phyloP scores from a whole-genome alignment of 78 protist species.

The Neovahlkampfia damariscottae region DNA sequence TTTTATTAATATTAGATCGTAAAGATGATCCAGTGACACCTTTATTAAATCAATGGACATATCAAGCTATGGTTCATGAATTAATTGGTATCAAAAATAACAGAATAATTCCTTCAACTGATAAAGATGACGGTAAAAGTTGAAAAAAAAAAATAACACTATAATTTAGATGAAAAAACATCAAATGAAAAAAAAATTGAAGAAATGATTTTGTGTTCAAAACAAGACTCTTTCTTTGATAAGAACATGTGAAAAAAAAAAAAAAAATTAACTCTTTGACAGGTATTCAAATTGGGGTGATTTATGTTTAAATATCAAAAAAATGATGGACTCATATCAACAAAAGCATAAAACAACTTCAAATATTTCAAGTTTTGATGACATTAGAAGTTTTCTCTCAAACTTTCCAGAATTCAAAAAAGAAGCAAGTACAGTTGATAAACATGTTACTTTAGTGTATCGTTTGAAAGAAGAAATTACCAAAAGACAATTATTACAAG shows the following conservation, averaged over 20 bases:
- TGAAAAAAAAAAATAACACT: constrained; percentile 10
- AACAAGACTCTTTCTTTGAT: too few relatives aligned
- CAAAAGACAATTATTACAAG: constrained; percentile 29
- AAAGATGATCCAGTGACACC: constrained; percentile 92
- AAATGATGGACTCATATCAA: constrained; percentile 61
- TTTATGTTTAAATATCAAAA: constrained; percentile 63
- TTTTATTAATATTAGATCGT: constrained; percentile 81
- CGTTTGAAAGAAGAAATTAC: constrained; percentile 35
- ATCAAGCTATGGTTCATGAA: constrained; percentile 95
- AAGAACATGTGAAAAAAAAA: not conserved
- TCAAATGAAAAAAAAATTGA: not conserved
- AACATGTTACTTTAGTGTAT: constrained; percentile 38
- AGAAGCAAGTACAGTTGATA: constrained; percentile 53
- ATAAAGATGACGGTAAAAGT: not conserved
- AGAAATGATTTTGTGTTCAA: too few relatives aligned
- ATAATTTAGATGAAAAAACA: not conserved
- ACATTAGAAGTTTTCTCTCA: constrained; percentile 78
- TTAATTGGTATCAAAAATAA: constrained; percentile 65
- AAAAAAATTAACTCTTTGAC: not conserved
- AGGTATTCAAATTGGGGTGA: constrained; percentile 80
- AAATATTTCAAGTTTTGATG: constrained; percentile 57
- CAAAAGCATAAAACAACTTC: constrained; percentile 26
- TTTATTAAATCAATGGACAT: constrained; percentile 81
- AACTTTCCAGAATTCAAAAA: constrained; percentile 80
- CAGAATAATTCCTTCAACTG: constrained; percentile 43